Conservation (phyloP, 345 rosid genomes). For the Lumnitzera racemosa region DNA sequence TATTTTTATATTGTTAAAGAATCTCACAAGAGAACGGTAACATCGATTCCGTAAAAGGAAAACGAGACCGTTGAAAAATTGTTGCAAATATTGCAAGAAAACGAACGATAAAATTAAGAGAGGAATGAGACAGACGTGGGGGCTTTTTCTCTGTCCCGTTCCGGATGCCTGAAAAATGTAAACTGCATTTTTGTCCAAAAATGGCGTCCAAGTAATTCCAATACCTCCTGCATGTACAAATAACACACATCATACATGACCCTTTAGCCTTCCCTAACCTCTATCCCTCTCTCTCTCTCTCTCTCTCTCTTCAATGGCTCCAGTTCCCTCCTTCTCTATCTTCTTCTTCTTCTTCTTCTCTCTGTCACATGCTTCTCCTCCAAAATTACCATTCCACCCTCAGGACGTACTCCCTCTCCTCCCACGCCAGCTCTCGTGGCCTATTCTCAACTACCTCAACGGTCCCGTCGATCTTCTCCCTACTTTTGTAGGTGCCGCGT, state of each 20-base stretch:
- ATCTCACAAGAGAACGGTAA: too few relatives aligned
- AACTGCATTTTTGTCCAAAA: too few relatives aligned
- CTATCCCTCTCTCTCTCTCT: background rate
- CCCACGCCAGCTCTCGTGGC: slow-evolving; percentile 77
- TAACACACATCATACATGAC: background rate
- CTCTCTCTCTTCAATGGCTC: slow-evolving; percentile 1
- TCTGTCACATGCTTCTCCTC: slow-evolving; percentile 12
- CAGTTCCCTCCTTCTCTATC: slow-evolving; percentile 9
- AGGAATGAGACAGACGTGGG: too few relatives aligned
- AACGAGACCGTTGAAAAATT: too few relatives aligned
- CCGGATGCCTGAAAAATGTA: too few relatives aligned
- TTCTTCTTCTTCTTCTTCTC: background rate
- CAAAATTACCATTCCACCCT: slow-evolving; percentile 54
- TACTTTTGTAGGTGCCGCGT: slow-evolving; percentile 70
- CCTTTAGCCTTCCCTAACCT: background rate
- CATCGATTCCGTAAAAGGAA: too few relatives aligned
- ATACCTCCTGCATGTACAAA: too few relatives aligned
- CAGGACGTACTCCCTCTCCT: slow-evolving; percentile 64
- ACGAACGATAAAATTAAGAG: too few relatives aligned
- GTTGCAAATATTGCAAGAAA: too few relatives aligned
- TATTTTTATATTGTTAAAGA: too few relatives aligned
- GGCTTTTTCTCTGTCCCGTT: too few relatives aligned
- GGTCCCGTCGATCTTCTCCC: slow-evolving; percentile 74
- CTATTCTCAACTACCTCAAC: slow-evolving; percentile 54
- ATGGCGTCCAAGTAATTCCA: too few relatives aligned